Base-by-base conservation (phyloP, 116 monocot genomes). In the Dioscorea cayenensis region DNA sequence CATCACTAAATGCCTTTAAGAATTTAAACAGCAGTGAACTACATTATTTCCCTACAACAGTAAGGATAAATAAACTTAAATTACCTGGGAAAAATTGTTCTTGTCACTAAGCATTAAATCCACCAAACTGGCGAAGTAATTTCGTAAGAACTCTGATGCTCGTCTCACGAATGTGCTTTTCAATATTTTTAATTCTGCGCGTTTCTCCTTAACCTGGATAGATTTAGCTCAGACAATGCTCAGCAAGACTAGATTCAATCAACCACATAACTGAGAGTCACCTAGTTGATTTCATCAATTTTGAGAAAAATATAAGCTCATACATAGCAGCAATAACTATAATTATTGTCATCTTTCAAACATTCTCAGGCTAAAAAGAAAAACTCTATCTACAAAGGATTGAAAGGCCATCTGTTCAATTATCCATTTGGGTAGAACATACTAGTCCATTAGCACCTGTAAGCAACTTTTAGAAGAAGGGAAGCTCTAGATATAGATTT, bases 101-200 rank as follows among this genome's bases (percentile, higher is more conserved):
- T 99, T 99, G 80, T 99, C 99, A 77, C 82, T 89, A 67, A 99
- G 84, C 99, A 94, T 99, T 66, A 87, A 89, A 66, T 99, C 99
- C 29, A 94, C 94, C 70, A 99, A 79, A 79, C 91, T 90, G 60
- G 99, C 83, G 80, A 99, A 99, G 69, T 99, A 99, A 69, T 85
- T 87, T 49, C 89, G 81, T 76, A 99, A 81, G 74, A 99, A 99
- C 64, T 99, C 99, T 55, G 94, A 85, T 65, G 99, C 94, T 63
- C 94, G 68, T 59, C 87, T 74, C 62, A 99, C 89, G 86, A 99
- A 99, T 35, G 91, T 87, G 64, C 22, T 85, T 70, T 91, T 99
- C 51, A 99, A 48, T 68, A 91, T 89, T 73, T 89, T 89, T 65
- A 92, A 60, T 81, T 99, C 99, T 38, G 83, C 79, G 71, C 79